Conservation (phyloP, 2,329 filamentous ascomycete genomes). For the Fusarium sp. region DNA sequence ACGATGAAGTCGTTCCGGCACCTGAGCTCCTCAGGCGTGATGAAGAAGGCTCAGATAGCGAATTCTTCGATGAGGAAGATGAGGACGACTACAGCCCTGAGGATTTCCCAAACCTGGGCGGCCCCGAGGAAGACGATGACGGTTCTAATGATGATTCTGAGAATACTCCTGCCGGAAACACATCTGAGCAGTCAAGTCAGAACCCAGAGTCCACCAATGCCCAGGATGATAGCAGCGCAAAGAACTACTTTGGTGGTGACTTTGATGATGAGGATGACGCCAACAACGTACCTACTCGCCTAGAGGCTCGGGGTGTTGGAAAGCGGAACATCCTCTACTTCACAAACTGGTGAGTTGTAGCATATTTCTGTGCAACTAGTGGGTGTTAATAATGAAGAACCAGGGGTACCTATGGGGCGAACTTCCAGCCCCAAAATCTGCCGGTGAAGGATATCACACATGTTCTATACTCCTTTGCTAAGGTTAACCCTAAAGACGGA, state of each 20-base stretch:
- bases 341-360: slow-evolving; percentile 58
- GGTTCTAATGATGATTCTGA: background rate
- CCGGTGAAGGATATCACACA: slow-evolving; percentile 77
- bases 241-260: slow-evolving; percentile 19
- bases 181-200: background rate
- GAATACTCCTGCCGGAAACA: background rate
- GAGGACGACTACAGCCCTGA: background rate
- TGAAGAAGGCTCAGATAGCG: background rate
- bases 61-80: slow-evolving; percentile 15
- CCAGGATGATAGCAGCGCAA: background rate
- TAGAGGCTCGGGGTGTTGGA: slow-evolving; percentile 23
- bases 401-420: slow-evolving; percentile 73
- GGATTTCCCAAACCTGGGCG: slow-evolving; percentile 11
- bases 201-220: background rate
- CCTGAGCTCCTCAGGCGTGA: slow-evolving; percentile 16
- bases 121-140: slow-evolving; percentile 1
- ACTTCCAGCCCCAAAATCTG: slow-evolving; percentile 76
- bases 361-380: background rate
- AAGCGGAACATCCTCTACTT: slow-evolving; percentile 60
- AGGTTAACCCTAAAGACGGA: slow-evolving; percentile 54
- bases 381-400: slow-evolving; percentile 51
- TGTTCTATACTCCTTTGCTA: slow-evolving; percentile 69
- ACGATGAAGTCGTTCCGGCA: background rate
- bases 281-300: slow-evolving; percentile 2
- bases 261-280: slow-evolving; percentile 14